Evolutionary conservation across 2,329 filamentous ascomycete genomes (phyloP), one percentile per base, ranked within the genome.

Genomic region (Fusarium protoensiforme): DNA sequence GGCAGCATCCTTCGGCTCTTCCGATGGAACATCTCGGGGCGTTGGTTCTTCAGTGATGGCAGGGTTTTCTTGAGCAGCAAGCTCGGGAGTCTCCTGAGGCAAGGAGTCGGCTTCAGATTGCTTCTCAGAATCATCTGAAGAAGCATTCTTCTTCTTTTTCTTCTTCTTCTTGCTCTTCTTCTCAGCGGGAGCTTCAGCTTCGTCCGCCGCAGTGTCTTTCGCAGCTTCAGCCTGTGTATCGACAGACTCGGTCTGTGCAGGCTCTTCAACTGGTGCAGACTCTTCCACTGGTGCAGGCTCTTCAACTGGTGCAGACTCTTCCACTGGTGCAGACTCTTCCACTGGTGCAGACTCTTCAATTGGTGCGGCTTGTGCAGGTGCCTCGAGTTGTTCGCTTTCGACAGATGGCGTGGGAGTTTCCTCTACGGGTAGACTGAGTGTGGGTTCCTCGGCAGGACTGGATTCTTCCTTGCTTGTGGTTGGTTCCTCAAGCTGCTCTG

Each of bases 81-180:
- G 36, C 27, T 73, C 69, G 13, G 56, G 27, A 46, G 57, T 54
- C 51, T 71, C 68, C 58, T 67, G 71, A 18, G 62, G 48, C 24
- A 53, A 39, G 7, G 39, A 14, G 11, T 74, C 74, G 14, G 48
- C 61, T 41, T 77, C 74, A 4, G 41, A 57, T 18, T 67, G 70
- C 36, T 71, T 62, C 57, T 74, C 75, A 16, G 39, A 51, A 36
- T 74, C 69, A 18, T 75, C 73, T 24, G 64, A 41, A 33, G 67
- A 46, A 24, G 69, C 41, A 18, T 63, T 48, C 29, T 63, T 68
- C 66, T 77, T 78, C 65, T 78, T 74, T 64, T 77, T 85, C 80
- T 82, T 85, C 20, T 82, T 83, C 74, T 78, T 85, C 75, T 77
- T 85, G 63, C 66, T 74, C 71, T 73, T 76, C 60, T 76, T 78